phyloP scores from a whole-genome alignment of 2,329 filamentous ascomycete genomes.

The Mycosphaerella sp. region DNA sequence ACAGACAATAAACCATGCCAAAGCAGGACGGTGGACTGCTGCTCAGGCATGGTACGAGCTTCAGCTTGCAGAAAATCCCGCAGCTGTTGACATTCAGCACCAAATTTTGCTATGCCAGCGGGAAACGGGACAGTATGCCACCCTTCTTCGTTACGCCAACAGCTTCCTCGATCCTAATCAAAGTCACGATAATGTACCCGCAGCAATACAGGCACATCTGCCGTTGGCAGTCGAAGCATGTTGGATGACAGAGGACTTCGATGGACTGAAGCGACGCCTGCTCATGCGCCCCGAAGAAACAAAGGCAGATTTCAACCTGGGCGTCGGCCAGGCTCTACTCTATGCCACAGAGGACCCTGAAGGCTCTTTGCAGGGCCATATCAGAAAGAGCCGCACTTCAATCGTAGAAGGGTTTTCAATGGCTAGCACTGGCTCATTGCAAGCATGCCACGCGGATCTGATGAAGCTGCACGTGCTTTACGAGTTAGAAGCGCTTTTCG shows the following conservation, averaged over 20 bases:
- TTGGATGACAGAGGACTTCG: slow-evolving; percentile 83
- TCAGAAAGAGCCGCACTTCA: slow-evolving; percentile 61
- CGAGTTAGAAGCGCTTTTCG: slow-evolving; percentile 74
- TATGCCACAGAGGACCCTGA: slow-evolving; percentile 49
- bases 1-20: slow-evolving; percentile 86
- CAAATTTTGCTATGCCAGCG: slow-evolving; percentile 83
- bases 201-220: slow-evolving; percentile 37
- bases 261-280: slow-evolving; percentile 61
- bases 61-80: slow-evolving; percentile 70
- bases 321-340: slow-evolving; percentile 62
- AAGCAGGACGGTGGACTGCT: slow-evolving; percentile 86
- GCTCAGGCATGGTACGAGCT: slow-evolving; percentile 98
- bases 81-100: slow-evolving; percentile 69
- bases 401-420: slow-evolving; percentile 69
- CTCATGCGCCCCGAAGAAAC: slow-evolving; percentile 27
- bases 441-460: slow-evolving; percentile 77
- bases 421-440: slow-evolving; percentile 71
- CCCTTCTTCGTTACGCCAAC: slow-evolving; percentile 76
- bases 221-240: slow-evolving; percentile 86
- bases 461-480: slow-evolving; percentile 80
- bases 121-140: slow-evolving; percentile 79
- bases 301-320: slow-evolving; percentile 69
- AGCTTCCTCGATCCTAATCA: slow-evolving; percentile 48
- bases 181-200: slow-evolving; percentile 6
- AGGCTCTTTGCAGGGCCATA: slow-evolving; percentile 49